Base-by-base conservation (phyloP, 1,284 basidiomycete species). In the Puccinia hordei region DNA sequence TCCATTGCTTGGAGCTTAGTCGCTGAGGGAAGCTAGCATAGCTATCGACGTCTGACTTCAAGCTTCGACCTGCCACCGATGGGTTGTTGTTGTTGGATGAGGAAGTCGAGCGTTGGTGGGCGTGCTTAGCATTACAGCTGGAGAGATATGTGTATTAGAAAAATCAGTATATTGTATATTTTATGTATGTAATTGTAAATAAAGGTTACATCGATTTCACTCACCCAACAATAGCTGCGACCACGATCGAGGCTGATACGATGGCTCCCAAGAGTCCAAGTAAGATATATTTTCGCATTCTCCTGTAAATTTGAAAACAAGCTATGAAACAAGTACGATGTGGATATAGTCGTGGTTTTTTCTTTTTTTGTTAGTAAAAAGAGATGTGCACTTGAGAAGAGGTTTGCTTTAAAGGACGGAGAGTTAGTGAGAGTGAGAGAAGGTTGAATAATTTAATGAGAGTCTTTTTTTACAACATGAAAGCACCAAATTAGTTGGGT, bases 161-260 rank as follows among this genome's bases (percentile, higher is more conserved):
- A n/a, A n/a, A n/a, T n/a, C n/a, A n/a, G n/a, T n/a, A n/a, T n/a
- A n/a, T n/a, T n/a, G n/a, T n/a, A n/a, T n/a, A n/a, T 59, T 6
- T 24, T n/a, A 24, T 66, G 41, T 35, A 44, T 68, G 9, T 15
- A 35, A n/a, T 68, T n/a, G n/a, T n/a, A n/a, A n/a, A n/a, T n/a
- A n/a, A n/a, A n/a, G n/a, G n/a, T n/a, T n/a, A n/a, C n/a, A n/a
- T n/a, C n/a, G n/a, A n/a, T n/a, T n/a, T 15, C n/a, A 46, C 49
- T 49, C 27, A 46, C 66, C 66, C 49, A 13, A 69, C 24, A 44
- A 68, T 68, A 12, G 65, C 65, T 2, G 65, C 65, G n/a, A 68
- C 38, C 35, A 68, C 65, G 65, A 68, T 68, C 12, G 65, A 68
- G 24, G 65, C 46, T 9, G 65, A 68, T 30, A 59, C 57, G 57